phyloP scores from a whole-genome alignment of 768 basidiomycete species.

The Amylocystis lapponica region DNA sequence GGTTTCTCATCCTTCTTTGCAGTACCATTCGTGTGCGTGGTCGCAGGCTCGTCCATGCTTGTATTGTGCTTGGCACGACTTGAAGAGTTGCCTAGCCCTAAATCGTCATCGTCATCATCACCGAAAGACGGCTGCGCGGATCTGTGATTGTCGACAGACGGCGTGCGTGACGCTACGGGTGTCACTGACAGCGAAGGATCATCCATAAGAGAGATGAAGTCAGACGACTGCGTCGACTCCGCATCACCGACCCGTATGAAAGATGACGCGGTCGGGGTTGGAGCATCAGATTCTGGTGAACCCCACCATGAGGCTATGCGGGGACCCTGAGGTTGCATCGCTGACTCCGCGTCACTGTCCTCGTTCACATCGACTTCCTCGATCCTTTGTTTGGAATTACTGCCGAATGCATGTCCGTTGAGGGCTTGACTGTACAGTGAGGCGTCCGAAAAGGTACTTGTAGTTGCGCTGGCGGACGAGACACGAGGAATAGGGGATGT shows the following conservation, averaged over 20 bases:
- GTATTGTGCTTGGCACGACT: slow-evolving; percentile 27
- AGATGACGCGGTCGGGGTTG: slow-evolving; percentile 65
- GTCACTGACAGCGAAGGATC: slow-evolving; percentile 39
- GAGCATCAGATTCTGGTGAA: slow-evolving; percentile 33
- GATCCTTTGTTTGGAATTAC: slow-evolving; percentile 7
- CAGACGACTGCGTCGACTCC: slow-evolving; percentile 37
- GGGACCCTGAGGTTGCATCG: slow-evolving; percentile 28
- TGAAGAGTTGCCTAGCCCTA: slow-evolving; percentile 82
- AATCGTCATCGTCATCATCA: slow-evolving; percentile 77
- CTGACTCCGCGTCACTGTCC: slow-evolving; percentile 12
- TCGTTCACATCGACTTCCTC: slow-evolving; percentile 9
- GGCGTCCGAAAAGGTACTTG: slow-evolving; percentile 44
- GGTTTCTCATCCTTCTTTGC: slow-evolving; percentile 22
- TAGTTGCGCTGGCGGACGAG: slow-evolving; percentile 45
- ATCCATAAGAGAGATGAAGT: slow-evolving; percentile 85
- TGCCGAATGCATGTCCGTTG: slow-evolving; percentile 32
- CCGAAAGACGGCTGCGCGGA: slow-evolving; percentile 19
- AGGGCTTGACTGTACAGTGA: slow-evolving; percentile 29
- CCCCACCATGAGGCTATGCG: slow-evolving; percentile 55
- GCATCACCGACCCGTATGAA: slow-evolving; percentile 40
- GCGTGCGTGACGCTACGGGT: slow-evolving; percentile 17
- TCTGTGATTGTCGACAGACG: too few species aligned
- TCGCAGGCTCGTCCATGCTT: background rate
- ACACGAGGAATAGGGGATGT: slow-evolving; percentile 50
- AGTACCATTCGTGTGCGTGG: slow-evolving; percentile 15